Base-by-base conservation (phyloP, 768 basidiomycete species). In the Dacryopinax primogenitus region DNA sequence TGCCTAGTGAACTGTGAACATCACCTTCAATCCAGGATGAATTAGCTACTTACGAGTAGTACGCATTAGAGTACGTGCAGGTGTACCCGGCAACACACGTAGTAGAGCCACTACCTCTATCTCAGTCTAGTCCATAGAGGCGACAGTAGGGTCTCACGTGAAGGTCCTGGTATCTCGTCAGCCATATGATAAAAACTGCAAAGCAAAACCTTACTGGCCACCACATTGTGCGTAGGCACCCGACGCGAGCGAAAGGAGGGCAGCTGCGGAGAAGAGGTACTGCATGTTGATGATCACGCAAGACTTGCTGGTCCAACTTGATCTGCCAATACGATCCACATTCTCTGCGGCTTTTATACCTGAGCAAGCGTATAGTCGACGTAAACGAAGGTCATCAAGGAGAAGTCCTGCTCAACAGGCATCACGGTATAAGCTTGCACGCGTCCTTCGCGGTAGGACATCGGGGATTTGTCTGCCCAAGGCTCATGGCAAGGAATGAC, bases 1-100 rank as follows among this genome's bases (percentile, higher is more conserved):
- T 30, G 36, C n/a, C 44, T 34, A 65, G 69, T 75, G 76, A 35
- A 21, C 12, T 28, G 21, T 35, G 16, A 18, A 44, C 35, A 11
- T 9, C 37, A n/a, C 3, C 11, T 51, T 35, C 37, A 33, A 67
- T 66, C 63, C 23, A 65, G 47, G 18, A 28, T 36, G 36, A 23
- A 2, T 23, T 1, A 30, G 15, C 9, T 23, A 66, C 76, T 51
- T 64, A 76, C 77, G 35, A 64, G 45, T 64, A 67, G 36, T 67
- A 77, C 33, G 67, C 76, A 9, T 69, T 21, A 1, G 64, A 67
- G 4, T 63, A 63, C 13, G 73, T 70, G 64, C 77, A 78, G n/a
- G 70, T 67, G 6, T 72, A 45, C 1, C 74, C 76, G 21, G 73
- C 30, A 1, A 71, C 76, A 67, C 77, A 78, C 15, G 76, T 75